These are phyloP conservation scores for Pelargonium myrrhifolium DNA, from an alignment of 441 rosid genomes.

Conservation along the genomic window DNA sequence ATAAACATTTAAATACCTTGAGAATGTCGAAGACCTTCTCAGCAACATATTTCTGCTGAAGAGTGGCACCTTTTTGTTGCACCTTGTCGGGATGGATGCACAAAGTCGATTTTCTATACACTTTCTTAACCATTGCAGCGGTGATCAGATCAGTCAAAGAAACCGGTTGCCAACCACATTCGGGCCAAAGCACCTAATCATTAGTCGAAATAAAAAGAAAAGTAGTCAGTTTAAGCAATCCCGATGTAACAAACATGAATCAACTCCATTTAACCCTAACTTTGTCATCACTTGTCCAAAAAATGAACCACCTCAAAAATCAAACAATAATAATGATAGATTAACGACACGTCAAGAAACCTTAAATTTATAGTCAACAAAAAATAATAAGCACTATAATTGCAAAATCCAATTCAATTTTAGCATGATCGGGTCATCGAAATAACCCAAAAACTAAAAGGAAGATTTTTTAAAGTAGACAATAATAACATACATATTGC, in stretches of 20 bases:
- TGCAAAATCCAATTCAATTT: too few species aligned
- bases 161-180: constrained; percentile 91
- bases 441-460: too few species aligned
- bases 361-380: too few species aligned
- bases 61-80: constrained; percentile 93
- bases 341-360: too few species aligned
- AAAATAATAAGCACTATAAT: too few species aligned
- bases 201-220: background rate
- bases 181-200: constrained; percentile 93
- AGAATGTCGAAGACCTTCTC: constrained; percentile 94
- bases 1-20: constrained; percentile 43
- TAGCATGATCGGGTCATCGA: too few species aligned
- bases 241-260: background rate
- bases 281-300: too few species aligned
- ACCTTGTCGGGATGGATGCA: constrained; percentile 98
- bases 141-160: constrained; percentile 82
- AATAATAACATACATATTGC: constrained; percentile 59
- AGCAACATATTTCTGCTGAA: constrained; percentile 80
- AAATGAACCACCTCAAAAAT: too few species aligned
- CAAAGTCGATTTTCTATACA: constrained; percentile 74
- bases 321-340: too few species aligned
- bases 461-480: background rate
- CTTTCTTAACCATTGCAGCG: constrained; percentile 65
- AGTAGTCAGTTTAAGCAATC: background rate
- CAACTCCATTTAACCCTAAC: too few species aligned